Base-by-base conservation (phyloP, 306 rosid species). In the Prunus davidiana region DNA sequence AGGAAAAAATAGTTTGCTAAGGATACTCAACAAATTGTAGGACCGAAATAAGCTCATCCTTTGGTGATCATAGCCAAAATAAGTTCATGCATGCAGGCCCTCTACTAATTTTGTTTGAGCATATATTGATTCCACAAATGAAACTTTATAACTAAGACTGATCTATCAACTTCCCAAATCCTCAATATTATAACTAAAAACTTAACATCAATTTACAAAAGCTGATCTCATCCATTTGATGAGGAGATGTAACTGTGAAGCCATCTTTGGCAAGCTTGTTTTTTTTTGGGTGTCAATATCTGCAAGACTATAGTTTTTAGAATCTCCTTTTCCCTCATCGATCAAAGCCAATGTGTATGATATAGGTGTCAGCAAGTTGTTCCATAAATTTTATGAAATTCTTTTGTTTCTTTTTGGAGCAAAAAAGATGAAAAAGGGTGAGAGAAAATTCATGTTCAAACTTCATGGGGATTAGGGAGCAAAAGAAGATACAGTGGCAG, bases 401-500 rank as follows among this genome's bases (percentile, higher is more conserved):
- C 60, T 13, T 62, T 62, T 62, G 32, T 41, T 60, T 55, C 77
- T 46, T 60, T 73, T 25, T 13, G 27, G 32, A 64, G 61, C 67
- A 28, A 83, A 64, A 80, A 64, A 56, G 34, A 64, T 12, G 57
- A 20, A 67, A 67, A 77, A 49, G 52, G 30, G 46, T 14, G 63
- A 50, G 85, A 80, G 49, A 76, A 76, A 66, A 74, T 82, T 74
- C 65, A 60, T 45, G n/a, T 41, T 73, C 60, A 68, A 68, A 68
- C 22, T 83, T 89, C 82, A 73, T 89, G 57, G 96, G 96, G 96
- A 92, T 92, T 84, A 79, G 89, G 55, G 88, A 81, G 81, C 70
- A 85, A 92, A 82, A 75, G 83, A 72, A 57, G 68, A 60, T 58
- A 77, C 88, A 67, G 84, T 89, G 90, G 84, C 81, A 84, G 88